Evolutionary conservation across 148 eudicot genomes (phyloP).

Genomic region (Cornus suecica): DNA sequence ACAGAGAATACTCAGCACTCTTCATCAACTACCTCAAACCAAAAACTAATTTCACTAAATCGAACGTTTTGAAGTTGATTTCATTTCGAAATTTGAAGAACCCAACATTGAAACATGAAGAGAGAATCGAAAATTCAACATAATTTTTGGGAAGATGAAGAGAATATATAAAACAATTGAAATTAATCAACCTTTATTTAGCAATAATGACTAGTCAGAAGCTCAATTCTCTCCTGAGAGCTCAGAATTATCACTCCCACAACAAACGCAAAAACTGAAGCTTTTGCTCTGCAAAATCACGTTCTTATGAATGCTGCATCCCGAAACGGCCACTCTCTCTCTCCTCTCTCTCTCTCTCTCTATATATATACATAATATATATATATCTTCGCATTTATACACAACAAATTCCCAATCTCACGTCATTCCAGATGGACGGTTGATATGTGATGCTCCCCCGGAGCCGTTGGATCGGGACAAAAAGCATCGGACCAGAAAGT

Average conservation of each 20-base stretch:
- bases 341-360: conserved; percentile 3
- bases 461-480: conserved; percentile 10
- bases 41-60: background rate
- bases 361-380: background rate
- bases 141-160: background rate
- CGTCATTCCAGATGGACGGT: conserved; percentile 9
- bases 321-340: conserved; percentile 11
- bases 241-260: conserved; percentile 12
- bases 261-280: conserved; percentile 14
- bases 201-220: background rate
- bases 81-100: background rate
- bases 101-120: background rate
- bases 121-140: background rate
- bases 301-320: conserved; percentile 7
- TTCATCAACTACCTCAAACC: background rate
- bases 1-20: background rate
- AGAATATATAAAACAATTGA: background rate
- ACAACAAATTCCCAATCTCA: background rate
- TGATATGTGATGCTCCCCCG: background rate
- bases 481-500: background rate
- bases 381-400: too few relatives aligned
- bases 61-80: background rate
- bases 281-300: conserved; percentile 9
- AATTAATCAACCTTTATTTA: background rate
- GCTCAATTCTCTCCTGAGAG: background rate